Base-by-base conservation (phyloP, 768 basidiomycete species). In the Galerina sulciceps region DNA sequence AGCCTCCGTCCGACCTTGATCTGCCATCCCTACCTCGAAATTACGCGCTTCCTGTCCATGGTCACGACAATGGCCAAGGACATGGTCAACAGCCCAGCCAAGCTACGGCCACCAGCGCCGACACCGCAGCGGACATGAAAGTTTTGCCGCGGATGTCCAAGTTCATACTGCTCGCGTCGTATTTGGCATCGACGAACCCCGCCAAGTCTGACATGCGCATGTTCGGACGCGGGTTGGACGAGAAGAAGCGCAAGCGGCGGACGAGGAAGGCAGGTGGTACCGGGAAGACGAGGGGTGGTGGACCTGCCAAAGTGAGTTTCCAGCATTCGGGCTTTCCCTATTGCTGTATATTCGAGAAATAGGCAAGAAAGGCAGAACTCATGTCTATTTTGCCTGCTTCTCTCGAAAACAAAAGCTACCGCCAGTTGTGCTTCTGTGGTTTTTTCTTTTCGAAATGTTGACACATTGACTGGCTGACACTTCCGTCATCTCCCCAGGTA, bases 181-280 rank as follows among this genome's bases (percentile, higher is more conserved):
- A 88, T 67, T 73, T 94, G 40, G 92, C 93, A 5, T 93, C 92
- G 41, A 90, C 88, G 41, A 97, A 96, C 66, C 94, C 94, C 2
- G 72, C 87, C 0, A 89, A 86, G 66, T 87, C 86, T 9, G 94
- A 96, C 71, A 36, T 93, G 61, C 79, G 91, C 37, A 88, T 96
- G 84, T 93, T 97, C 72, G 89, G 90, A 4, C 71, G 94, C 13
- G 89, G 86, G 1, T 58, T 83, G 23, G 87, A 89, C 53, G 90
- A 90, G 69, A 84, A 84, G 57, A 83, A 81, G 66, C 78, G 79
- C 61, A 82, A 81, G 71, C 80, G 84, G 61, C 76, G 79, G 23
- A 75, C 68, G 9, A 69, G 71, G 15, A 79, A 72, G 57, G 74
- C 75, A 9, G 60, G 69, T 37, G 65, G n/a, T n/a, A n/a, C n/a